Percentiles rank a stretch among this genome's conserved stretches.
These are phyloP conservation scores for Adansonia digitata DNA, from an alignment of 345 rosid genomes.

Conservation along the genomic window DNA sequence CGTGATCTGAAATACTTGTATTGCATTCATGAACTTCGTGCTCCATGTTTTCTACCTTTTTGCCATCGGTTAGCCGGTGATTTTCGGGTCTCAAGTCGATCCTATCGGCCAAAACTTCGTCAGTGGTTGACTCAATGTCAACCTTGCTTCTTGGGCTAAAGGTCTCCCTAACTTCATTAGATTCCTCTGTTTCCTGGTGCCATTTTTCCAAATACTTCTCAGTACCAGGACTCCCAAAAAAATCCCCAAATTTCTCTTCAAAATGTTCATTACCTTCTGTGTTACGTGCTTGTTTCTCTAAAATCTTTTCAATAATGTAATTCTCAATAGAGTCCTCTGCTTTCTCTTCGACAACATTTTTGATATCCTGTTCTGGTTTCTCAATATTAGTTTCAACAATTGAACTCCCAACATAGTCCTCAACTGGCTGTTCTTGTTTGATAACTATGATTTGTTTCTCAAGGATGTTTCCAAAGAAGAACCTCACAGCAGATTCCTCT, in stretches of 20 bases:
- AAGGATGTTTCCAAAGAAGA: slow-evolving; percentile 11
- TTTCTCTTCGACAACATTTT: not conserved
- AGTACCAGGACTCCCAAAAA: not conserved
- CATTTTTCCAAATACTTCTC: not conserved
- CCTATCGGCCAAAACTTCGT: slow-evolving; percentile 20
- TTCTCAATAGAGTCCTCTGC: not conserved
- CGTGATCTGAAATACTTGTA: not conserved
- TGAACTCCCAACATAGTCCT: not conserved
- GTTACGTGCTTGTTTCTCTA: not conserved
- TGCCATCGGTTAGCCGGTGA: not conserved
- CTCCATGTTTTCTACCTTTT: slow-evolving; percentile 13
- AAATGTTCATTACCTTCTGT: not conserved
- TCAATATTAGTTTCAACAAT: not conserved
- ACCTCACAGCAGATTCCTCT: slow-evolving; percentile 8
- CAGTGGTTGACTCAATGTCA: not conserved
- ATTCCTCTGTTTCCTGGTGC: not conserved
- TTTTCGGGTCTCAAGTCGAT: slow-evolving; percentile 20
- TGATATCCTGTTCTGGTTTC: not conserved
- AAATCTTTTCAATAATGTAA: not conserved
- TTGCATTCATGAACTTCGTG: slow-evolving; percentile 11
- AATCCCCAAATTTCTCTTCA: not conserved
- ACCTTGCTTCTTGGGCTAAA: not conserved
- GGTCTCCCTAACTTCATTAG: not conserved
- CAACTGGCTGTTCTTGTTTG: not conserved
- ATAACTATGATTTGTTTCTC: not conserved